These are phyloP conservation scores for Hypoxylon fragiforme DNA, from an alignment of 495 filamentous ascomycete species.

Conservation along the genomic window DNA sequence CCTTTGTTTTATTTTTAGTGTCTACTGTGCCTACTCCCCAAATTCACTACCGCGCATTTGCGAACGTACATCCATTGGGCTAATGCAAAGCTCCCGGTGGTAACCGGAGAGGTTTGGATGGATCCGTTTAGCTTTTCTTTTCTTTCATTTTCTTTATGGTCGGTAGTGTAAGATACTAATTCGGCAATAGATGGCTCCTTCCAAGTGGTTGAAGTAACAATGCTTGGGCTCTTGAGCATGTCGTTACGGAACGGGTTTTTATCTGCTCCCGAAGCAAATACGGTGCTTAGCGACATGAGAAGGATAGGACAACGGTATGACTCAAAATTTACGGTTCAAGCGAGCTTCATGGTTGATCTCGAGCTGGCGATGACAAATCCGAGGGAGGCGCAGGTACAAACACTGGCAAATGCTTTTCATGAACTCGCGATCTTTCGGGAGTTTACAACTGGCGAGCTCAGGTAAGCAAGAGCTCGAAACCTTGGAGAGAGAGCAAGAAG, in stretches of 20 bases:
- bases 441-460: conserved; percentile 30
- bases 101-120: neutral
- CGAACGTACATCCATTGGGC: neutral
- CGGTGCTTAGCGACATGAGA: conserved; percentile 15
- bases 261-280: conserved; percentile 17
- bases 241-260: conserved; percentile 29
- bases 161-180: conserved; percentile 8
- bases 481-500: conserved; percentile 2
- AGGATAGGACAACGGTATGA: conserved; percentile 21
- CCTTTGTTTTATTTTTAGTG: no score
- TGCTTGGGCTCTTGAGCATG: conserved; percentile 31
- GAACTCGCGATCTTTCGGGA: conserved; percentile 29
- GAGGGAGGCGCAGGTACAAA: conserved; percentile 27
- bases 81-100: neutral
- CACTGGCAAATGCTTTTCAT: conserved; percentile 25
- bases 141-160: no score
- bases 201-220: conserved; percentile 20
- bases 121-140: no score
- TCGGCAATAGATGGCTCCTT: conserved; percentile 16
- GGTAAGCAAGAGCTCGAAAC: conserved; percentile 19
- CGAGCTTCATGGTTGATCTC: conserved; percentile 31
- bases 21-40: neutral
- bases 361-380: conserved; percentile 31
- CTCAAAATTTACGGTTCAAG: conserved; percentile 17
- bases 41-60: neutral